These are phyloP conservation scores for Parmelia sp. DNA, from an alignment of 495 filamentous ascomycete species.

Conservation along the genomic window DNA sequence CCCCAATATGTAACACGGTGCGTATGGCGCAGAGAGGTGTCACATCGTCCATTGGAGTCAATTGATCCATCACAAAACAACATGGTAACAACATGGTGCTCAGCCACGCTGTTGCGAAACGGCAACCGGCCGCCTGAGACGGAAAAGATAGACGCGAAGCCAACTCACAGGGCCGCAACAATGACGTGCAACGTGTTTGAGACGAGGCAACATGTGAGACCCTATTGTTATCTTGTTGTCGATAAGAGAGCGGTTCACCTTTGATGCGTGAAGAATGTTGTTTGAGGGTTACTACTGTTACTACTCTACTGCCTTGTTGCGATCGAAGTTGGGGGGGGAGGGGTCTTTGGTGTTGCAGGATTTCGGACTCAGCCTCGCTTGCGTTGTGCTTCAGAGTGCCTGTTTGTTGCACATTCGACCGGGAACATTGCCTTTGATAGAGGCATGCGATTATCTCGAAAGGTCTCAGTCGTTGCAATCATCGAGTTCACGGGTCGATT, in stretches of 20 bases:
- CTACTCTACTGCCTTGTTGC: not conserved
- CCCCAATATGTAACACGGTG: not conserved
- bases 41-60: not conserved
- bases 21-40: not conserved
- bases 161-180: not conserved
- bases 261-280: not conserved
- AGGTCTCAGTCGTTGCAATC: too few species aligned
- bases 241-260: not conserved
- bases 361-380: not conserved
- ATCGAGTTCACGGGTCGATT: too few species aligned
- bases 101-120: not conserved
- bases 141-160: constrained; percentile 1
- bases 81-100: not conserved
- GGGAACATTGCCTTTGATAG: not conserved
- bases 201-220: not conserved
- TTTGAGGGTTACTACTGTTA: too few species aligned
- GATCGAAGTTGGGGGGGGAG: not conserved
- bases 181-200: not conserved
- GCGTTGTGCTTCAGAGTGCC: not conserved
- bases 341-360: not conserved
- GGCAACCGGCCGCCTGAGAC: not conserved
- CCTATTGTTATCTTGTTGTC: not conserved
- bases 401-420: not conserved
- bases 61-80: not conserved
- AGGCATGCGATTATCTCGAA: too few species aligned